A percentile compares a stretch with the other conserved stretches of the same genome.
phyloP scores from a whole-genome alignment of 305 asterid species.

The Fraxinus ornus region DNA sequence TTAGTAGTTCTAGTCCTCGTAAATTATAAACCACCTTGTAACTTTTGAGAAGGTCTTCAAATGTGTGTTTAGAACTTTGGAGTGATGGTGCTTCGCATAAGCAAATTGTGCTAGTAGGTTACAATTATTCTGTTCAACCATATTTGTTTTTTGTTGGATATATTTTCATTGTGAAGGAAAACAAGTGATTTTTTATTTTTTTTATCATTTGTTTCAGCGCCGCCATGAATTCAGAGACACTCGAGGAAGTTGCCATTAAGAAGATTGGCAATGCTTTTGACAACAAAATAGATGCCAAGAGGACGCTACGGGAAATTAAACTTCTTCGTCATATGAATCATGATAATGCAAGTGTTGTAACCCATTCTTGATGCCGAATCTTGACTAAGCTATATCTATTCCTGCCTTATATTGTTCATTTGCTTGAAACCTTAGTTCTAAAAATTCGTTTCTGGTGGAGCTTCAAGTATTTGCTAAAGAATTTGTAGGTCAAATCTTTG shows the following conservation, averaged over 20 bases:
- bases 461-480: not conserved
- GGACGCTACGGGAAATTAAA: slow-evolving; percentile 86
- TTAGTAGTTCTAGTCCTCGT: not conserved
- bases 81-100: slow-evolving; percentile 1
- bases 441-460: not conserved
- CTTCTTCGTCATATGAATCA: slow-evolving; percentile 91
- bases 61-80: not conserved
- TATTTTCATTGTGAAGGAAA: slow-evolving; percentile 6
- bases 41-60: not conserved
- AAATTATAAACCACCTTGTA: not conserved
- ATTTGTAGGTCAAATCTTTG: not conserved
- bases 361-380: slow-evolving; percentile 1
- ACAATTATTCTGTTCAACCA: not conserved
- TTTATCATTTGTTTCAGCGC: slow-evolving; percentile 50
- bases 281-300: slow-evolving; percentile 85
- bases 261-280: slow-evolving; percentile 98
- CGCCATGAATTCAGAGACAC: slow-evolving; percentile 84
- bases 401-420: not conserved
- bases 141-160: not conserved
- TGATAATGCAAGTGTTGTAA: slow-evolving; percentile 56
- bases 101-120: not conserved
- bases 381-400: not conserved
- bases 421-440: not conserved
- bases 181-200: slow-evolving; percentile 11
- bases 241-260: slow-evolving; percentile 89